phyloP scores from a whole-genome alignment of 1,139 yeast genomes.

The Waltiozyma sp. region DNA sequence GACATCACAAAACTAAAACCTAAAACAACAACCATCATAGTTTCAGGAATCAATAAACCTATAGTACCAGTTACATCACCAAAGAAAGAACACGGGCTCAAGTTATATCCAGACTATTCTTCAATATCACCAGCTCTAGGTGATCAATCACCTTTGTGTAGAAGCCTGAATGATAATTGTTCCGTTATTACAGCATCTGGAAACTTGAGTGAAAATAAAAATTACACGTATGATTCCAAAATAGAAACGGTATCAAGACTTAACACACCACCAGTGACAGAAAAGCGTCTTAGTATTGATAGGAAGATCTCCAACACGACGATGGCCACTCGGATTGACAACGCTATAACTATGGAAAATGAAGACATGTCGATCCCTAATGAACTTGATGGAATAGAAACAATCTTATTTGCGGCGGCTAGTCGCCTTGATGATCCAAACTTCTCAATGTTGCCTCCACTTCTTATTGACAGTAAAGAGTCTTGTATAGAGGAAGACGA shows the following conservation, averaged over 20 bases:
- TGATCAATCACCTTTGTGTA: background rate
- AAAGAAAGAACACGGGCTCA: background rate
- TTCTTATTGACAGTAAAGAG: background rate
- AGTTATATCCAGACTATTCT: background rate
- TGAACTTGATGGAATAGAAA: conserved; percentile 13
- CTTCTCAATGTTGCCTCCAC: too few relatives aligned
- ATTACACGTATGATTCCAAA: background rate
- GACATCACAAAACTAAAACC: background rate
- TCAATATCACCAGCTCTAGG: background rate
- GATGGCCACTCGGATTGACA: background rate
- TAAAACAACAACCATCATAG: background rate
- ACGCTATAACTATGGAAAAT: background rate
- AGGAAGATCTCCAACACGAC: background rate
- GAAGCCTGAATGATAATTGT: background rate
- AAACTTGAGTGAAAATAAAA: background rate
- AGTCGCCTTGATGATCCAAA: conserved; percentile 8
- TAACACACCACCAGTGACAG: background rate
- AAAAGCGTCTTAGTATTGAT: background rate
- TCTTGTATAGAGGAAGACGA: background rate
- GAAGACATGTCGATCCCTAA: conserved; percentile 8
- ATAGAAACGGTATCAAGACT: background rate
- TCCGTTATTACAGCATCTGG: background rate
- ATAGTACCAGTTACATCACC: background rate
- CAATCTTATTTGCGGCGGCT: conserved; percentile 17
- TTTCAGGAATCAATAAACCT: background rate